A percentile compares a stretch with the other conserved stretches of the same genome.
Conservation (phyloP, 2,329 filamentous ascomycete genomes). For the Trematosphaeria pertusa region DNA sequence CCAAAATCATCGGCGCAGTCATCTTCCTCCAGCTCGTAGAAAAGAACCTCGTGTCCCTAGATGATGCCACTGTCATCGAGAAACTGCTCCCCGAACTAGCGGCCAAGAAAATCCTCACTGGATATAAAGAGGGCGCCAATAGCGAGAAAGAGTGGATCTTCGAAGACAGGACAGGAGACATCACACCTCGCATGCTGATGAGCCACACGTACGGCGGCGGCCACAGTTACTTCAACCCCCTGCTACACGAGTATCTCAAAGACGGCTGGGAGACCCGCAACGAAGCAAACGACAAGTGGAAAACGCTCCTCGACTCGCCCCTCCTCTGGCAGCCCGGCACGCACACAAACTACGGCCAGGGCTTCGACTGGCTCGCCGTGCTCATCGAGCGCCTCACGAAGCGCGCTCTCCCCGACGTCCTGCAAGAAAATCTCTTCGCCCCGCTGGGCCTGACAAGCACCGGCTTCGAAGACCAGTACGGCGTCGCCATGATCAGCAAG, state of each 20-base stretch:
- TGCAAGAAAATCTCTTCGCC: constrained; percentile 27
- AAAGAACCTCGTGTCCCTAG: constrained; percentile 19
- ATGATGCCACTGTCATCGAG: constrained; percentile 22
- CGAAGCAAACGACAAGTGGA: constrained; percentile 21
- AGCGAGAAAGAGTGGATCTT: constrained; percentile 19
- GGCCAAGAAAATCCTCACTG: constrained; percentile 24
- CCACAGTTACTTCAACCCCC: constrained; percentile 51
- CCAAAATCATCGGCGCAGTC: constrained; percentile 33
- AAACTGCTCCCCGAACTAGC: constrained; percentile 28
- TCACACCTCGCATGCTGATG: constrained; percentile 49
- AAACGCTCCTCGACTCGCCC: constrained; percentile 21
- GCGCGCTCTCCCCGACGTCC: constrained; percentile 38
- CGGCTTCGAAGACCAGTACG: constrained; percentile 23
- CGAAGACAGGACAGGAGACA: constrained; percentile 16
- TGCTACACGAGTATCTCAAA: constrained; percentile 38
- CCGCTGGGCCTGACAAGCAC: constrained; percentile 20
- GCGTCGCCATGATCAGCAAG: constrained; percentile 49
- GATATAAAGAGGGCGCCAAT: constrained; percentile 7
- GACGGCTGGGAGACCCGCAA: constrained; percentile 18
- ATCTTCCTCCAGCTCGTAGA: constrained; percentile 35
- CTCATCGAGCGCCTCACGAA: constrained; percentile 54
- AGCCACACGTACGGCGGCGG: constrained; percentile 58
- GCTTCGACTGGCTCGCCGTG: constrained; percentile 58
- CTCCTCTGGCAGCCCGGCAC: constrained; percentile 52
- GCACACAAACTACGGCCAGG: constrained; percentile 59